Base-by-base conservation (phyloP, 2,329 filamentous ascomycete species). In the Metarhizium guizhouense region DNA sequence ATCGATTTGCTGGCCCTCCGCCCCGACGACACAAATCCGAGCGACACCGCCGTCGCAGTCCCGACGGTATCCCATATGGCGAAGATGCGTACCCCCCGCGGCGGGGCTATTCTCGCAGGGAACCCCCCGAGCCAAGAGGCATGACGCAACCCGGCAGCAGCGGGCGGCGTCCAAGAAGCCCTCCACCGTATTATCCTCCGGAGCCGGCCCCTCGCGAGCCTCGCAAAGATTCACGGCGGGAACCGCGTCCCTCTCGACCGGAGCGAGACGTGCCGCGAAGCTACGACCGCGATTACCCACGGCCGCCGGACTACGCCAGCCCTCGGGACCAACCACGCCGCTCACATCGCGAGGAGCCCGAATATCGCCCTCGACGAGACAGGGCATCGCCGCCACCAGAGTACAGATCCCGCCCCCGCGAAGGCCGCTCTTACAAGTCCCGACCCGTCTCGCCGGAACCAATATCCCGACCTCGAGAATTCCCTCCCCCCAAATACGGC, bases 21-120 rank as follows among this genome's bases (percentile, higher is more conserved):
- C 62, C 63, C 6, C 60, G 61, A 10, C 60, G 63, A 34, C 60
- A 62, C 58, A 61, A 60, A 55, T 65, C 64, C 10, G 62, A 64
- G 18, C 51, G 57, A 16, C 61, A 57, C 30, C 58, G 60, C 30
- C 58, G 56, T 42, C 56, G 49, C 45, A 59, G 57, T 30, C 59
- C 60, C 30, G 60, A 59, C 20, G 36, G 52, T 10, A 48, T 47
- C 30, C 56, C 56, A 4, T 48, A 48, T 20, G 45, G 25, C 20
- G 54, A 59, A 16, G 57, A 59, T 13, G 36, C 50, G 14, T 58
- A 59, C 52, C 52, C 47, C 8, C 30, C 60, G 13, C 49, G 59
- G 14, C 57, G 60, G 16, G 57, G 56, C 20, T 43, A 53, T 45
- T 47, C 54, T 10, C 54, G 53, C 51, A 49, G 55, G 52, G 59